Evolutionary conservation across 106 monocot genomes (phyloP).

Genomic region (Narthecium ossifragum): DNA sequence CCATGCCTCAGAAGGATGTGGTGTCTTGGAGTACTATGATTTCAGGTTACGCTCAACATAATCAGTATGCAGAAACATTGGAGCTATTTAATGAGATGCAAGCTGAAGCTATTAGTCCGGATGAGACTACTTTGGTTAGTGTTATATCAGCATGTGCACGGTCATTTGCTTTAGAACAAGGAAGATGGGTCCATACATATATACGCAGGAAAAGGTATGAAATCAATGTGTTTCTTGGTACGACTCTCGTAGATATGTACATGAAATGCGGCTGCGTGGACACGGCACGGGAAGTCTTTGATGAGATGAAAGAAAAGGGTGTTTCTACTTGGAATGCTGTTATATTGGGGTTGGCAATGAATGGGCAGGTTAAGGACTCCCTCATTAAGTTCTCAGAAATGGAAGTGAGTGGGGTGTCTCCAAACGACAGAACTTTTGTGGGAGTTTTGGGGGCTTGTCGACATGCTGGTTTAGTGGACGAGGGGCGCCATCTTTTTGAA

Average conservation of each 20-base stretch:
- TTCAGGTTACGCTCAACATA: slow-evolving; percentile 60
- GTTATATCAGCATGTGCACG: slow-evolving; percentile 69
- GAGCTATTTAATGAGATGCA: slow-evolving; percentile 67
- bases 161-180: slow-evolving; percentile 67
- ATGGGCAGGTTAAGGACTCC: slow-evolving; percentile 49
- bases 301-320: slow-evolving; percentile 42
- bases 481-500: slow-evolving; percentile 52
- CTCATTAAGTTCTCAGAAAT: slow-evolving; percentile 63
- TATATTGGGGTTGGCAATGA: slow-evolving; percentile 77
- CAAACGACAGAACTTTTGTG: slow-evolving; percentile 86
- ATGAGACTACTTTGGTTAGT: slow-evolving; percentile 72
- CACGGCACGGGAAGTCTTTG: slow-evolving; percentile 57
- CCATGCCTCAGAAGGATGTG: slow-evolving; percentile 58
- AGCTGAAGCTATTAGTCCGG: slow-evolving; percentile 45
- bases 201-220: slow-evolving; percentile 26
- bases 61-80: slow-evolving; percentile 48
- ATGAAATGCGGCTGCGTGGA: slow-evolving; percentile 83
- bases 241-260: slow-evolving; percentile 87
- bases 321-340: slow-evolving; percentile 81
- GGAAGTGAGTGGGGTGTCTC: slow-evolving; percentile 52
- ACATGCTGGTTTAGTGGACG: slow-evolving; percentile 66
- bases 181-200: slow-evolving; percentile 75
- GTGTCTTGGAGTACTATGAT: slow-evolving; percentile 91
- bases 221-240: slow-evolving; percentile 55
- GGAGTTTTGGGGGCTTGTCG: slow-evolving; percentile 82